phyloP scores from a whole-genome alignment of 805 yeast genomes.

The Wickerhamomyces queroliae region DNA sequence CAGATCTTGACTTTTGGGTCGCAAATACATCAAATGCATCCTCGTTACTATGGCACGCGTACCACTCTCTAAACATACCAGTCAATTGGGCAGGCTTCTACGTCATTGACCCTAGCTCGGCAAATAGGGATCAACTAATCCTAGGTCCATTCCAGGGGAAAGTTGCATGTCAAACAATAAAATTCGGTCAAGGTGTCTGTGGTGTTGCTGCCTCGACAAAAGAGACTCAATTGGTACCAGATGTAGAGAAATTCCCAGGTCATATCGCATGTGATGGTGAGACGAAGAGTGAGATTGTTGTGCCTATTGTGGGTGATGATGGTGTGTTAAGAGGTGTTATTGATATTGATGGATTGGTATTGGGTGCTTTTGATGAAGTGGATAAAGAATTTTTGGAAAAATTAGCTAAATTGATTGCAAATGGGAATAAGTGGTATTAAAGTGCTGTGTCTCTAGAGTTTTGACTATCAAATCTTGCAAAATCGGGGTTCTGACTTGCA shows the following conservation, averaged over 20 bases:
- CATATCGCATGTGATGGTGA: conserved; percentile 98
- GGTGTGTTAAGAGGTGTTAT: conserved; percentile 63
- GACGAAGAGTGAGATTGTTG: conserved; percentile 89
- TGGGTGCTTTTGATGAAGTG: conserved; percentile 57
- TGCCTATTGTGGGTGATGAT: conserved; percentile 53
- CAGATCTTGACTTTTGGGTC: conserved; percentile 75
- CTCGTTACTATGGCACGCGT: conserved; percentile 85
- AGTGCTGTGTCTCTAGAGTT: not conserved
- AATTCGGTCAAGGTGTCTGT: conserved; percentile 84
- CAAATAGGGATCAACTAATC: conserved; percentile 53
- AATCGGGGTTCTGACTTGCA: no score
- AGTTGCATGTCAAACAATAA: conserved; percentile 87
- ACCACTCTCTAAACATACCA: conserved; percentile 49
- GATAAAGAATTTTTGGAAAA: conserved; percentile 58
- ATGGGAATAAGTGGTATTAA: conserved; percentile 46
- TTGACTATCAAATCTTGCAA: no score
- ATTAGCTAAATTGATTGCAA: conserved; percentile 46
- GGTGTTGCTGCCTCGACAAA: conserved; percentile 67
- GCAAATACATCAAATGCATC: conserved; percentile 84
- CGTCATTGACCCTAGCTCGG: conserved; percentile 30
- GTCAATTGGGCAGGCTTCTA: conserved; percentile 93
- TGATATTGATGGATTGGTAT: conserved; percentile 74
- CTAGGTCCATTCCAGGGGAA: conserved; percentile 96
- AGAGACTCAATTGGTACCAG: conserved; percentile 66
- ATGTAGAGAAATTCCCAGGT: conserved; percentile 79